phyloP scores from a whole-genome alignment of 192 early-diverging fungal genomes.

The Chytriomyces hyalinus region DNA sequence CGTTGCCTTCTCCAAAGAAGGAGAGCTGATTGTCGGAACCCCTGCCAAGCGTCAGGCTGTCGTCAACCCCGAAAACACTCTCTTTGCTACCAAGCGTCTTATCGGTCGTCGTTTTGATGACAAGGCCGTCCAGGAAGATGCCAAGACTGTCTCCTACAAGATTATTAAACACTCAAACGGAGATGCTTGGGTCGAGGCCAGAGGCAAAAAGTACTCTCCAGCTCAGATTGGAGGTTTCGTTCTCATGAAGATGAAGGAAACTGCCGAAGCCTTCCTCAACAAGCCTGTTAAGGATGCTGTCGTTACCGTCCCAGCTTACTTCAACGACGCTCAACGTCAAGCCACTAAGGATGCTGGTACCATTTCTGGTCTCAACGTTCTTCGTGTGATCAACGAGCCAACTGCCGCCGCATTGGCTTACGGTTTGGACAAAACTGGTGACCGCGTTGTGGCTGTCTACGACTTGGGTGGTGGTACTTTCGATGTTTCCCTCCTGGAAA shows the following conservation, averaged over 20 bases:
- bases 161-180: slow-evolving; percentile 95
- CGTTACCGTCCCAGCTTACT: slow-evolving; percentile 98
- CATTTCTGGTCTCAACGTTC: slow-evolving; percentile 87
- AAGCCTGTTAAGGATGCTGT: slow-evolving; percentile 87
- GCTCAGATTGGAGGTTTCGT: slow-evolving; percentile 95
- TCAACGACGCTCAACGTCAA: slow-evolving; percentile 96
- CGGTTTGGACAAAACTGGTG: slow-evolving; percentile 80
- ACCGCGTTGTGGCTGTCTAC: slow-evolving; percentile 93
- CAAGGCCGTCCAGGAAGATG: slow-evolving; percentile 84
- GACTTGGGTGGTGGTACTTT: slow-evolving; percentile 99
- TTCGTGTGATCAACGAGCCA: slow-evolving; percentile 95
- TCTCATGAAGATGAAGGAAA: slow-evolving; percentile 99
- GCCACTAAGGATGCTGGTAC: slow-evolving; percentile 94
- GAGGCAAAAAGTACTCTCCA: slow-evolving; percentile 94
- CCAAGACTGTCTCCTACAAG: slow-evolving; percentile 90
- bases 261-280: slow-evolving; percentile 77
- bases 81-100: slow-evolving; percentile 96
- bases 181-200: slow-evolving; percentile 97
- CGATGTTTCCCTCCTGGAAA: slow-evolving; percentile 98
- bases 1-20: slow-evolving; percentile 95
- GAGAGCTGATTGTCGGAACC: slow-evolving; percentile 92
- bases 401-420: slow-evolving; percentile 94
- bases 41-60: slow-evolving; percentile 98
- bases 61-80: slow-evolving; percentile 97
- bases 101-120: slow-evolving; percentile 95